Percentiles rank a stretch among this genome's conserved stretches.
Conservation (phyloP, 2,329 filamentous ascomycete genomes). For the Acrodontium crateriforme region DNA sequence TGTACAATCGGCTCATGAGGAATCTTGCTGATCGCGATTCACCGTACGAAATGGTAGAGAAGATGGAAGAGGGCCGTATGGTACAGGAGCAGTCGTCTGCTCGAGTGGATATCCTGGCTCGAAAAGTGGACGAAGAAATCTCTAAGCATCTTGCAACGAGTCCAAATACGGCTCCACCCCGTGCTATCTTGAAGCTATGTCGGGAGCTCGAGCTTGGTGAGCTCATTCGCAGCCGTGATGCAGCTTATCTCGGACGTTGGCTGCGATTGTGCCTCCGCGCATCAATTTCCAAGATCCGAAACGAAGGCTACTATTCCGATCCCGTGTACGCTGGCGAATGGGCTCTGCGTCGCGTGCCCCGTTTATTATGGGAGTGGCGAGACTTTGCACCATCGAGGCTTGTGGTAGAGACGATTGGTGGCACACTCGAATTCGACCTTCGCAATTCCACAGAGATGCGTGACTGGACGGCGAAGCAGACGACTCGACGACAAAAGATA, state of each 20-base stretch:
- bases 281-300: background rate
- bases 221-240: conserved; percentile 10
- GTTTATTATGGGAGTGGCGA: conserved; percentile 15
- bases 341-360: conserved; percentile 10
- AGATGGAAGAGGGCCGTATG: conserved; percentile 14
- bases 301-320: too few relatives aligned
- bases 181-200: too few relatives aligned
- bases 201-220: conserved; percentile 9
- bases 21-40: conserved; percentile 9
- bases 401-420: conserved; percentile 18
- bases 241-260: conserved; percentile 16
- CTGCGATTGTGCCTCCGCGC: conserved; percentile 13
- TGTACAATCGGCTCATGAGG: conserved; percentile 32
- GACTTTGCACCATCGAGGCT: conserved; percentile 9
- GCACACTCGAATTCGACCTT: conserved; percentile 16
- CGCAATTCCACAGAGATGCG: too few relatives aligned
- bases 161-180: background rate
- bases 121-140: background rate
- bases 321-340: conserved; percentile 2
- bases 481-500: too few relatives aligned
- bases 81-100: too few relatives aligned
- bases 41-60: conserved; percentile 8
- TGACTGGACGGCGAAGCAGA: too few relatives aligned
- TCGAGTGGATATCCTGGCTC: conserved; percentile 1
- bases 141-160: background rate